Conservation (phyloP, 805 yeast genomes). For the Candida nonsorbophila region DNA sequence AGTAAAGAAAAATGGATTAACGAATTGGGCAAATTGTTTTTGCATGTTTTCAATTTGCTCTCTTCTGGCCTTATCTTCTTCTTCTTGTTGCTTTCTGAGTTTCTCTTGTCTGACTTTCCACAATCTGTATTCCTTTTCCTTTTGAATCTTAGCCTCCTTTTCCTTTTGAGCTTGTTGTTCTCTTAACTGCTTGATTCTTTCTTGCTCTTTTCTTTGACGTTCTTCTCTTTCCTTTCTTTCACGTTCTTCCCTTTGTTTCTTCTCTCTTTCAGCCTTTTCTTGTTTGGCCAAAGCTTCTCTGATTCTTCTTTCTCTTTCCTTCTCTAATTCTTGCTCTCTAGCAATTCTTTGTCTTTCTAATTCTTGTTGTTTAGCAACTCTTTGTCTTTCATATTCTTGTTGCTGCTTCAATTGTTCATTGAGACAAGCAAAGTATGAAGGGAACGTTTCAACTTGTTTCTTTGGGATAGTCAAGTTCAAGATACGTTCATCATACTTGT, state of each 20-base stretch:
- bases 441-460: constrained; percentile 9
- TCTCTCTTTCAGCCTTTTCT: background rate
- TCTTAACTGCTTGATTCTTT: constrained; percentile 3
- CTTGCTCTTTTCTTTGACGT: too few relatives aligned
- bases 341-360: background rate
- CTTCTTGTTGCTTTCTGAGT: constrained; percentile 3
- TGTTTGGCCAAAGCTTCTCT: constrained; percentile 3
- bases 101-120: constrained; percentile 10
- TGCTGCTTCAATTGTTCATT: background rate
- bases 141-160: constrained; percentile 6
- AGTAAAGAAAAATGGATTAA: too few relatives aligned
- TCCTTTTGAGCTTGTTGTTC: constrained; percentile 2
- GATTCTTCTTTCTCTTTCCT: constrained; percentile 2
- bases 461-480: constrained; percentile 34
- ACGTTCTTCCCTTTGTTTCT: too few relatives aligned
- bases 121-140: constrained; percentile 9
- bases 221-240: too few relatives aligned
- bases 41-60: too few relatives aligned
- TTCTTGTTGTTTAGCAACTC: constrained; percentile 3
- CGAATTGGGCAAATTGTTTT: too few relatives aligned
- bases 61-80: background rate
- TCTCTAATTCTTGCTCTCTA: constrained; percentile 3
- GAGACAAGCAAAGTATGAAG: constrained; percentile 1
- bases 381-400: constrained; percentile 1
- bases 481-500: constrained; percentile 17